Base-by-base conservation (phyloP, 345 rosid species). In the Brassica juncea region DNA sequence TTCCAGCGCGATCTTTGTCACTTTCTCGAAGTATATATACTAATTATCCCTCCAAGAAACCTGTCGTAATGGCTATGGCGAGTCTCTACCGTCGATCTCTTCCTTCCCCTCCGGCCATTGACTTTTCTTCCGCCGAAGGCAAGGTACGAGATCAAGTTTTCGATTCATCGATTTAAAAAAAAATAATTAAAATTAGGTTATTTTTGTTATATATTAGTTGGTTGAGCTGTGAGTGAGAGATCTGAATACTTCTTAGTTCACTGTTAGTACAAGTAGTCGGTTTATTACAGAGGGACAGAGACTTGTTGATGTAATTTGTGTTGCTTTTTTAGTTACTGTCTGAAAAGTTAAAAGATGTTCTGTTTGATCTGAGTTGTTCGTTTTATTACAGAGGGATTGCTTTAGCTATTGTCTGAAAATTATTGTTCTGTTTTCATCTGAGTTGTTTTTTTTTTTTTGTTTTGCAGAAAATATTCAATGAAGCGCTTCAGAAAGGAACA, bases 401-500 rank as follows among this genome's bases (percentile, higher is more conserved):
- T 69, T 47, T 19, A 72, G 27, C 42, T 21, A 59, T 16, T 61
- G 32, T 62, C 70, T 44, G 15, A 27, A 60, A 25, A 6, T 35
- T 68, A 14, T 68, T 7, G 19, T 28, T 39, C 4, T 49, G 5
- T 35, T 23, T 23, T 15, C 3, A 34, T 49, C 5, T 23, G 6
- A 19, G 14, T 39, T 9, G 54, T 49, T 7, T 52, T n/a, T 39
- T 63, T 34, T 55, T 15, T 72, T 85, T 44, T 19, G 19, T 19
- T 23, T 23, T 23, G 25, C 84, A 92, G 98, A 82, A 84, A 86
- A 91, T 94, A 68, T 94, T 94, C 81, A 75, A 79, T 12, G 97
- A 94, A 80, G 90, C 98, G 6, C 87, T 92, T 82, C 94, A 89
- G 80, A 84, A 87, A 60, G 97, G 97, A 4, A 91, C 97, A 0